Conservation (phyloP, 805 yeast genomes). For the Phaffomyces antillensis region DNA sequence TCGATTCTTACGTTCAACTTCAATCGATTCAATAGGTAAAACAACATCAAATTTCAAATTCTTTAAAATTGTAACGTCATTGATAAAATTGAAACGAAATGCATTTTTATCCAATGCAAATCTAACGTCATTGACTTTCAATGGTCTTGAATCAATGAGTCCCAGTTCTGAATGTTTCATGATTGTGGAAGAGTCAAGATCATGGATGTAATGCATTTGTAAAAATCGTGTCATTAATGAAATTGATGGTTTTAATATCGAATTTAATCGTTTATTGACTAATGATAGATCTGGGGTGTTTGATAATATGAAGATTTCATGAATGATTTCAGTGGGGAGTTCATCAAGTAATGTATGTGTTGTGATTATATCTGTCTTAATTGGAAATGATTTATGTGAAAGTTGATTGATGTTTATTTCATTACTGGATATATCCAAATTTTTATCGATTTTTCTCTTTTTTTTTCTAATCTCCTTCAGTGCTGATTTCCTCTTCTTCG, state of each 20-base stretch:
- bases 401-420: too few species aligned
- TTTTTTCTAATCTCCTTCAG: neutral
- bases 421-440: neutral
- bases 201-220: slow-evolving; percentile 9
- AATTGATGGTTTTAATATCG: slow-evolving; percentile 21
- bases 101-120: slow-evolving; percentile 15
- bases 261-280: slow-evolving; percentile 25
- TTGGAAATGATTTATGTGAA: too few species aligned
- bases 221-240: slow-evolving; percentile 18
- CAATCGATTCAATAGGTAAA: slow-evolving; percentile 10
- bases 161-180: neutral
- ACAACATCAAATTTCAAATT: slow-evolving; percentile 22
- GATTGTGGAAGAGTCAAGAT: slow-evolving; percentile 8
- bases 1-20: slow-evolving; percentile 14
- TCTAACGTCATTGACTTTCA: slow-evolving; percentile 5
- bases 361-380: too few species aligned
- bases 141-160: too few species aligned
- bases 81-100: slow-evolving; percentile 19
- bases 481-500: neutral
- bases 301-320: slow-evolving; percentile 31
- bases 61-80: slow-evolving; percentile 19
- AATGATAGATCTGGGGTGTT: slow-evolving; percentile 29
- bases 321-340: slow-evolving; percentile 38
- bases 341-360: slow-evolving; percentile 1
- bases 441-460: neutral